Conservation (phyloP, 2,329 filamentous ascomycete genomes). For the Cytospora piceae region DNA sequence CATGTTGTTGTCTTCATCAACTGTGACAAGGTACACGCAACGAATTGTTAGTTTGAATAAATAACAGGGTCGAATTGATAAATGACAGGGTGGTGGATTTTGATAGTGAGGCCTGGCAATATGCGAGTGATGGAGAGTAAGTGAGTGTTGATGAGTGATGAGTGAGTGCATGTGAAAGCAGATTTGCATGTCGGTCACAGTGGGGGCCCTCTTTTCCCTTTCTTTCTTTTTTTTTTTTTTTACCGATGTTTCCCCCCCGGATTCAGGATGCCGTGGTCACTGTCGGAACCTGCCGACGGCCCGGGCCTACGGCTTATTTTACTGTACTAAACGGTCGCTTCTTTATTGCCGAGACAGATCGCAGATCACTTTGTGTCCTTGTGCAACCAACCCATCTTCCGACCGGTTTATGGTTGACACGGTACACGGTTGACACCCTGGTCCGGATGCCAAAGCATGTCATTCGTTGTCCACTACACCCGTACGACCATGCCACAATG, state of each 20-base stretch:
- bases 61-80: not conserved
- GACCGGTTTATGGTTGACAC: not conserved
- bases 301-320: not conserved
- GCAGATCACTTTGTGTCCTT: not conserved
- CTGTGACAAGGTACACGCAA: not conserved
- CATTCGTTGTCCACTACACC: not conserved
- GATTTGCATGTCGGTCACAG: not conserved
- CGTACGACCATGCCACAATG: not conserved
- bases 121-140: not conserved
- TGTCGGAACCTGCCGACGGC: constrained; percentile 1
- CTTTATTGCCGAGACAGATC: not conserved
- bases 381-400: not conserved
- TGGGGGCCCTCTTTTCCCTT: too few species aligned
- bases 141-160: not conserved
- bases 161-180: not conserved
- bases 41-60: not conserved
- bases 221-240: not conserved
- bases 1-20: constrained; percentile 1
- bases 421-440: not conserved
- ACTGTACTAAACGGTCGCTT: too few species aligned
- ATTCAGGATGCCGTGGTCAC: not conserved
- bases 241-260: not conserved
- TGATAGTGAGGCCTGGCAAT: not conserved
- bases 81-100: not conserved
- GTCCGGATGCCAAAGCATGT: not conserved